Conservation (phyloP, 805 yeast species). For the Cyberlindnera sargentensis region DNA sequence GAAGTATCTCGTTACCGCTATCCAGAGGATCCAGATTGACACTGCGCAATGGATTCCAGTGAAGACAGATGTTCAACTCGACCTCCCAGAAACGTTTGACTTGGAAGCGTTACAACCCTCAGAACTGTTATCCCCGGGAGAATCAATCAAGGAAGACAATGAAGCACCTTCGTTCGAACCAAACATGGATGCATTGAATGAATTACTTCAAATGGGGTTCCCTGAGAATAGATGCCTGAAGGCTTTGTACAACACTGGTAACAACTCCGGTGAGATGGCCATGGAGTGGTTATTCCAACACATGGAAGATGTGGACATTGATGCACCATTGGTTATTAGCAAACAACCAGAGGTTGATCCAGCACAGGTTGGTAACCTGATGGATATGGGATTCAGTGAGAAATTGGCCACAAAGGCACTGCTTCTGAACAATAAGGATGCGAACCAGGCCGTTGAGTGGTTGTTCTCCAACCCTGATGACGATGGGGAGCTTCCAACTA, state of each 20-base stretch:
- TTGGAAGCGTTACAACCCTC: constrained; percentile 37
- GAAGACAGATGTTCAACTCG: constrained; percentile 70
- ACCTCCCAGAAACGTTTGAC: constrained; percentile 39
- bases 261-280: constrained; percentile 58
- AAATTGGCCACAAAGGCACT: constrained; percentile 71
- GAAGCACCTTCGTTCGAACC: constrained; percentile 40
- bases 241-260: constrained; percentile 71
- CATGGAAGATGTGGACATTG: constrained; percentile 78
- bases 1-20: constrained; percentile 58
- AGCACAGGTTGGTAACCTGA: constrained; percentile 40
- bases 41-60: constrained; percentile 74
- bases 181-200: constrained; percentile 44
- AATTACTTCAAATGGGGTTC: constrained; percentile 82
- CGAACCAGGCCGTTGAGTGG: constrained; percentile 87
- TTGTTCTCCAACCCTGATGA: constrained; percentile 77
- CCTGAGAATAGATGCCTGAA: constrained; percentile 54
- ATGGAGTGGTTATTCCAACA: constrained; percentile 88
- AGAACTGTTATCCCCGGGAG: constrained; percentile 37
- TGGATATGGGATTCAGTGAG: constrained; percentile 71
- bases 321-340: constrained; percentile 31
- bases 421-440: constrained; percentile 45
- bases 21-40: constrained; percentile 73
- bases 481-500: constrained; percentile 45
- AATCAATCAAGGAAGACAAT: constrained; percentile 18
- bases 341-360: constrained; percentile 22